Conservation (phyloP, 495 filamentous ascomycete species). For the Xylaria nigripes region DNA sequence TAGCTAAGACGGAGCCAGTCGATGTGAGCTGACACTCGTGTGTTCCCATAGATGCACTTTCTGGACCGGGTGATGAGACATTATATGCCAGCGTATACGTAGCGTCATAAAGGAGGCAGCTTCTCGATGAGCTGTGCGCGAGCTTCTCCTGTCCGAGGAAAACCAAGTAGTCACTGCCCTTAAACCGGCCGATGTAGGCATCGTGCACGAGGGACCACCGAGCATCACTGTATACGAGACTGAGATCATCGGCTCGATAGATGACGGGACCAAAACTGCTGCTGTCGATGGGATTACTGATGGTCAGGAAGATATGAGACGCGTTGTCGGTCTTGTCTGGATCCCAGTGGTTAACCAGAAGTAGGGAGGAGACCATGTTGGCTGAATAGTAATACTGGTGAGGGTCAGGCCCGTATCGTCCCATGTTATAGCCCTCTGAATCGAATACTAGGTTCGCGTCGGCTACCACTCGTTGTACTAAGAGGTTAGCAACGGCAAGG, state of each 20-base stretch:
- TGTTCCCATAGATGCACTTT: conserved; percentile 1
- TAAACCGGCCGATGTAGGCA: neutral
- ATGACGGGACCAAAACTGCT: conserved; percentile 8
- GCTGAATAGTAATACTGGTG: conserved; percentile 10
- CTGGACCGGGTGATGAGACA: neutral
- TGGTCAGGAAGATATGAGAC: conserved; percentile 9
- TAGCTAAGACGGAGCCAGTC: conserved; percentile 6
- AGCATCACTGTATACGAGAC: conserved; percentile 11
- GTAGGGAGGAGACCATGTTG: conserved; percentile 6
- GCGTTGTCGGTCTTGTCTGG: conserved; percentile 1
- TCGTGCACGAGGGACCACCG: conserved; percentile 3
- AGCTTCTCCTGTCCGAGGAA: conserved; percentile 1
- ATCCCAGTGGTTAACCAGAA: conserved; percentile 14
- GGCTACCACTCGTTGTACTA: neutral
- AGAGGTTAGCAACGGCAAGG: neutral
- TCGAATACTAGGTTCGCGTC: conserved; percentile 5
- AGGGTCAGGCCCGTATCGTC: conserved; percentile 10
- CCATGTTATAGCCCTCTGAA: conserved; percentile 1
- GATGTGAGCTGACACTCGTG: conserved; percentile 17
- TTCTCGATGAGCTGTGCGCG: neutral
- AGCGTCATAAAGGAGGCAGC: conserved; percentile 15
- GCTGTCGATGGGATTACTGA: neutral
- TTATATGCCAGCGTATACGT: conserved; percentile 13
- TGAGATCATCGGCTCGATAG: conserved; percentile 13
- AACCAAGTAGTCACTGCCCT: conserved; percentile 3